phyloP scores from a whole-genome alignment of 306 rosid species.

The Quercus engelmannii region DNA sequence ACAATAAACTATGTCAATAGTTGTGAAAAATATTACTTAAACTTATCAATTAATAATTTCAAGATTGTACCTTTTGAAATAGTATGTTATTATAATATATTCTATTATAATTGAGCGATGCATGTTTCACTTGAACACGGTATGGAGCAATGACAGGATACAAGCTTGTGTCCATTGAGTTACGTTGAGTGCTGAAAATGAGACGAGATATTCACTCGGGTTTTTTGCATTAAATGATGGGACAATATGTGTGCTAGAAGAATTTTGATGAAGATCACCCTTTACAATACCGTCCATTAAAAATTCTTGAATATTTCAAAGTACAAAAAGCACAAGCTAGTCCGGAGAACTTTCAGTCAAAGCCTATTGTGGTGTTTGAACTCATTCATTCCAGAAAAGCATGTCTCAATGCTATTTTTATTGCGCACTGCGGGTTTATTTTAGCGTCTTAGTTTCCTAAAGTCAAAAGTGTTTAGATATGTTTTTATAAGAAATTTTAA shows the following conservation, averaged over 20 bases:
- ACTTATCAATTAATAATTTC: too few relatives aligned
- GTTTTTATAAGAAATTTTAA: too few relatives aligned
- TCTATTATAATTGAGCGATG: background rate
- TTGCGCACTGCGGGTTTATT: too few relatives aligned
- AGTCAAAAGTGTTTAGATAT: too few relatives aligned
- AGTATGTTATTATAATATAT: too few relatives aligned
- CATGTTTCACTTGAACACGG: background rate
- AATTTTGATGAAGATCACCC: constrained; percentile 20
- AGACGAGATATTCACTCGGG: background rate
- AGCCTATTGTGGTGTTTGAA: constrained; percentile 9
- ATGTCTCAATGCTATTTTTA: too few relatives aligned
- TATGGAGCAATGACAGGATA: constrained; percentile 17
- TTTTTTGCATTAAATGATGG: constrained; percentile 9
- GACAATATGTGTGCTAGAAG: background rate
- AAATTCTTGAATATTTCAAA: background rate
- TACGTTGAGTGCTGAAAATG: background rate
- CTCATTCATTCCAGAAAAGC: background rate
- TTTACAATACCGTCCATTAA: background rate
- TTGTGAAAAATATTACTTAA: too few relatives aligned
- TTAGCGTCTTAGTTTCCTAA: too few relatives aligned
- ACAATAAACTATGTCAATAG: too few relatives aligned
- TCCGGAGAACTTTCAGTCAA: background rate
- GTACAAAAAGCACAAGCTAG: background rate
- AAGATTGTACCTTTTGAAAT: too few relatives aligned
- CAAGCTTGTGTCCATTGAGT: constrained; percentile 10